Evolutionary conservation across 164 flowering plant genomes (phyloP).

Genomic region (Taxillus chinensis): DNA sequence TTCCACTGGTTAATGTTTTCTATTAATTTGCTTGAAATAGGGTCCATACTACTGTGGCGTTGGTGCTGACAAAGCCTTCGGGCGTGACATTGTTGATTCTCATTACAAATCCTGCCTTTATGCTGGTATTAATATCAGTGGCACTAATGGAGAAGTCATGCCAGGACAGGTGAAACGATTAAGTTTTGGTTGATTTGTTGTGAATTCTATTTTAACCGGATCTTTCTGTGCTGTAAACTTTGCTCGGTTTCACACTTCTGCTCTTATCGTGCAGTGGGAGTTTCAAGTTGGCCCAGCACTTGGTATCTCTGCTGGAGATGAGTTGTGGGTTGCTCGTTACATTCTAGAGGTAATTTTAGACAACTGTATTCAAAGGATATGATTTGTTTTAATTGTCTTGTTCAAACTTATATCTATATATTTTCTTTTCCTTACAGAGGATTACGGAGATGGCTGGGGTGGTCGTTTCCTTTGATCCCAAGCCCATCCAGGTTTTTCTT

Average conservation of each 20-base stretch:
- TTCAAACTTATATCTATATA: background rate
- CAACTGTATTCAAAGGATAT: background rate
- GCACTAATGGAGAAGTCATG: constrained; percentile 62
- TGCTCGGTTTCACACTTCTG: background rate
- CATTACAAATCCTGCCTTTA: constrained; percentile 59
- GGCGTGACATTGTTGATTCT: constrained; percentile 49
- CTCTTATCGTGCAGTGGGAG: constrained; percentile 55
- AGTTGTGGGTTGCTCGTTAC: constrained; percentile 81
- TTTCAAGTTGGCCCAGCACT: constrained; percentile 87
- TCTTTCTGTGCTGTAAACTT: background rate
- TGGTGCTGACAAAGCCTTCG: constrained; percentile 52
- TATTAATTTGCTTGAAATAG: constrained; percentile 8
- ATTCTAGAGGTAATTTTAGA: constrained; percentile 59
- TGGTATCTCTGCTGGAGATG: constrained; percentile 81
- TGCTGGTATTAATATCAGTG: constrained; percentile 56
- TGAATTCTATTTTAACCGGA: background rate
- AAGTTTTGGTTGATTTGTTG: background rate
- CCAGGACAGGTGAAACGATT: constrained; percentile 41
- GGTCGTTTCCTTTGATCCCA: constrained; percentile 80
- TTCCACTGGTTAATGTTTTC: background rate
- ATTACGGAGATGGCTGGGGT: constrained; percentile 85
- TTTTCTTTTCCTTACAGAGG: constrained; percentile 37
- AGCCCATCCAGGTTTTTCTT: constrained; percentile 58
- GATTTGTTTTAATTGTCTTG: background rate
- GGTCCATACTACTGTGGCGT: constrained; percentile 53